Evolutionary conservation across 106 monocot species (phyloP).

Genomic region (Chionographis japonica): DNA sequence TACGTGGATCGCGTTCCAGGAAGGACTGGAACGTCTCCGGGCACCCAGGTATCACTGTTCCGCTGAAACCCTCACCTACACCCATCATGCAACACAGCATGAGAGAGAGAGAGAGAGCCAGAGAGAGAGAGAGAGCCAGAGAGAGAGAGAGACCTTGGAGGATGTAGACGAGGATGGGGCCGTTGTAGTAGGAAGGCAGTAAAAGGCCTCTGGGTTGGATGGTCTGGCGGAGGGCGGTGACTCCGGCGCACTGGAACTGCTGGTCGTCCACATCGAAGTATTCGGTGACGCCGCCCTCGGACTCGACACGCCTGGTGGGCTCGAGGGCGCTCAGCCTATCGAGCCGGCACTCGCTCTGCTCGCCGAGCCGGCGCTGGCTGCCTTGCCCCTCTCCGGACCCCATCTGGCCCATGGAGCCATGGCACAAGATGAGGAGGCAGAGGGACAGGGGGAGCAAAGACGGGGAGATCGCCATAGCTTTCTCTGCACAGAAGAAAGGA

Average conservation of each 20-base stretch:
- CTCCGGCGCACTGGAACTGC: conserved; percentile 26
- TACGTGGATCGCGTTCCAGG: background rate
- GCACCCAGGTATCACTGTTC: conserved; percentile 22
- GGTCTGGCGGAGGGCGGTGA: conserved; percentile 10
- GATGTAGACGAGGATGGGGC: conserved; percentile 17
- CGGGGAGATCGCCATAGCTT: too few species aligned
- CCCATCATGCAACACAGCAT: too few species aligned
- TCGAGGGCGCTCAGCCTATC: conserved; percentile 18
- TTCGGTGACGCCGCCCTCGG: conserved; percentile 27
- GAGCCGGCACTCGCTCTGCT: conserved; percentile 3
- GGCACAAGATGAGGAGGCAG: too few species aligned
- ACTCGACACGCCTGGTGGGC: conserved; percentile 7
- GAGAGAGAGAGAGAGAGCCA: too few species aligned
- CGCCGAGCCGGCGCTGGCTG: background rate
- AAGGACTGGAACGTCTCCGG: conserved; percentile 34
- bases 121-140: too few species aligned
- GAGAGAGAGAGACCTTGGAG: conserved; percentile 6
- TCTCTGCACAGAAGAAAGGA: too few species aligned
- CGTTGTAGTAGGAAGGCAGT: conserved; percentile 21
- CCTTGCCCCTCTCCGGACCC: background rate
- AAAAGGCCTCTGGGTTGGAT: conserved; percentile 15
- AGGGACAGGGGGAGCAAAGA: too few species aligned
- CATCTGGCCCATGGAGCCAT: conserved; percentile 11
- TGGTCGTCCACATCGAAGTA: conserved; percentile 15
- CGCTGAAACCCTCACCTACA: conserved; percentile 11